Conservation (phyloP, 352 stramenopile genomes). For the Hyaloperonospora arabidopsidis region DNA sequence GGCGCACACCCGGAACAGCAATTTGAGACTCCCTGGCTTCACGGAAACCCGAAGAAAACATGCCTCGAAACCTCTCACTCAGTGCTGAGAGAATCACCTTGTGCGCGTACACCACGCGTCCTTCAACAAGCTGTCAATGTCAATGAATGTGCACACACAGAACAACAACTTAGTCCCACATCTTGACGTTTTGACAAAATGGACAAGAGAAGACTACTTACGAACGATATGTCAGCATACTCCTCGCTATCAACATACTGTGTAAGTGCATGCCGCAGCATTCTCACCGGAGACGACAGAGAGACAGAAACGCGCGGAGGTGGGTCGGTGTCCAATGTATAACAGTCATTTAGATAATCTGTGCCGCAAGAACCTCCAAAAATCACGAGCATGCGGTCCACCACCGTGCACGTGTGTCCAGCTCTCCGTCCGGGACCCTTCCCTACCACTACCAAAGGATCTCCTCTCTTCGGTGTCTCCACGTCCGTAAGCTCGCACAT, state of each 20-base stretch:
- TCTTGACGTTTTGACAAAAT: background rate
- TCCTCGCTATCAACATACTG: slow-evolving; percentile 90
- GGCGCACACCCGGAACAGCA: slow-evolving; percentile 84
- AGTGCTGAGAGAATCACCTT: slow-evolving; percentile 90
- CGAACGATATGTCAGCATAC: slow-evolving; percentile 94
- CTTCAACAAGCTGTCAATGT: slow-evolving; percentile 79
- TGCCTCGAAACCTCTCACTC: slow-evolving; percentile 90
- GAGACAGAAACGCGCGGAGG: slow-evolving; percentile 77
- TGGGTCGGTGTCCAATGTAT: slow-evolving; percentile 91
- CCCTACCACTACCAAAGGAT: slow-evolving; percentile 83
- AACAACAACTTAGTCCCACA: slow-evolving; percentile 5
- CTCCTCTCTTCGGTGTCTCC: slow-evolving; percentile 21
- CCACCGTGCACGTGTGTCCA: slow-evolving; percentile 91
- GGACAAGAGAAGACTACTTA: slow-evolving; percentile 24
- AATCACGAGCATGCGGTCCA: slow-evolving; percentile 89
- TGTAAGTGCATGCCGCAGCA: slow-evolving; percentile 66
- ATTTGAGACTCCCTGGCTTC: slow-evolving; percentile 82
- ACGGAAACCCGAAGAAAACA: slow-evolving; percentile 91
- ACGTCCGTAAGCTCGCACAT: slow-evolving; percentile 33
- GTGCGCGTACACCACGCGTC: slow-evolving; percentile 87
- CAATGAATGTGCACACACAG: slow-evolving; percentile 1
- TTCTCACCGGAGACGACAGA: slow-evolving; percentile 51
- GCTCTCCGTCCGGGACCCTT: slow-evolving; percentile 82
- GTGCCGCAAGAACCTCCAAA: slow-evolving; percentile 90
- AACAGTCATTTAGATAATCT: slow-evolving; percentile 93